Evolutionary conservation across 2,329 filamentous ascomycete species (phyloP), one percentile per base, ranked within the genome.

Genomic region (Penicillium sp.): DNA sequence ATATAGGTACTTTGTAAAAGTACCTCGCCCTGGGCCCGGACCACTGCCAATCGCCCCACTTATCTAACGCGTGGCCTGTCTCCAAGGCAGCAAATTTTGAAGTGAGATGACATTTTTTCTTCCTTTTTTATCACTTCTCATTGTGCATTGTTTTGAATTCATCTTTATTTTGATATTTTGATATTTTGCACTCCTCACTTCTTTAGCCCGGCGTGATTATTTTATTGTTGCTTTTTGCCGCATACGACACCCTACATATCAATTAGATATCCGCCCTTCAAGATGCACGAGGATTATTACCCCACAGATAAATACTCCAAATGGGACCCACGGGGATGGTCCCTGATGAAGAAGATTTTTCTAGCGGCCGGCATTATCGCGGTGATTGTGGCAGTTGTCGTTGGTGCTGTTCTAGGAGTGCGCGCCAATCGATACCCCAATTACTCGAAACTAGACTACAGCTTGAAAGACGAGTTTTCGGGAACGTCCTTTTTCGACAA

Each of bases 401-500:
- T 81, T 17, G 76, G 81, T 15, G 66, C 67, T 3, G 74, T 73
- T n/a, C 69, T 72, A 48, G 73, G 68, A 21, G 64, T 61, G n/a
- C 70, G 71, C 58, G 61, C 65, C 13, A 77, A 73, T 52, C 63
- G 64, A 29, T 79, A 79, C 59, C 77, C 77, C 1, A 41, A 59
- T 41, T 66, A 66, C 46, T 58, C 64, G 10, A 42, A 59, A 52
- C 60, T 78, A 35, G 67, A 59, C 27, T 79, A 79, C 59, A 66
- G 58, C 4, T 57, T 78, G 41, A 62, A 68, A 19, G 76, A 78
- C 53, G 76, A 69, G 2, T 78, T 71, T 58, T 69, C 71, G 2
- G 76, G 75, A 10, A 60, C 70, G 1, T 58, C 58, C 17, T 80
- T 80, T 61, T 79, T 78, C 52, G 69, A 77, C 50, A 73, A 76